A percentile compares a stretch with the other conserved stretches of the same genome.
phyloP scores from a whole-genome alignment of 2,329 filamentous ascomycete species.

The Talaromyces piceae region DNA sequence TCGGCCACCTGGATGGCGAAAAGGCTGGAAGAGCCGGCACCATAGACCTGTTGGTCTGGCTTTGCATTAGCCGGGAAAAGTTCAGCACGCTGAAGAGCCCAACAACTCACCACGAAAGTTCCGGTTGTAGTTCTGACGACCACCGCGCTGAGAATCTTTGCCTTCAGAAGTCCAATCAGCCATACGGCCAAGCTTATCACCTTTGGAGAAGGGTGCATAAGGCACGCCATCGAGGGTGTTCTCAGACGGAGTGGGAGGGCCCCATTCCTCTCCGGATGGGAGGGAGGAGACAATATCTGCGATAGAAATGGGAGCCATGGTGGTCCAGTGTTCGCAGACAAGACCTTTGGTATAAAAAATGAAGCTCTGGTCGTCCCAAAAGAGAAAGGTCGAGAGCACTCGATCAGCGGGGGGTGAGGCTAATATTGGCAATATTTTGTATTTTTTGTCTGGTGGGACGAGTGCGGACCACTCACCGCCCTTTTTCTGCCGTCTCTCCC shows the following conservation, averaged over 20 bases:
- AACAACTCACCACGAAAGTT: slow-evolving; percentile 71
- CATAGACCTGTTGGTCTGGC: slow-evolving; percentile 92
- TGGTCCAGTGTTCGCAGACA: slow-evolving; percentile 7
- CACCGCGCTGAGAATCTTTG: slow-evolving; percentile 65
- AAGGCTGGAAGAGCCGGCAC: slow-evolving; percentile 73
- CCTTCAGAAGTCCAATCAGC: slow-evolving; percentile 87
- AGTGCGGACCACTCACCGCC: slow-evolving; percentile 5
- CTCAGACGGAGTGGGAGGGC: slow-evolving; percentile 71
- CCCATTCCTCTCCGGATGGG: slow-evolving; percentile 76
- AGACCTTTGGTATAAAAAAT: not conserved
- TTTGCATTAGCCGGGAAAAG: slow-evolving; percentile 13
- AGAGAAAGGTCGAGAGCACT: slow-evolving; percentile 2
- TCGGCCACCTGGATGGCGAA: slow-evolving; percentile 90
- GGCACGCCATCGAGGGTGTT: slow-evolving; percentile 91
- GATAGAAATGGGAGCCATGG: slow-evolving; percentile 50
- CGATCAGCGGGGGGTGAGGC: not conserved
- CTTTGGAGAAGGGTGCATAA: slow-evolving; percentile 97
- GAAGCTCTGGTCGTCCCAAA: not conserved
- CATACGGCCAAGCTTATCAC: slow-evolving; percentile 98
- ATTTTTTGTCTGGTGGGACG: slow-evolving; percentile 10
- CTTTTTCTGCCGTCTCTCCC: slow-evolving; percentile 3
- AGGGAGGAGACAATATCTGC: slow-evolving; percentile 63
- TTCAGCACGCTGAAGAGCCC: not conserved
- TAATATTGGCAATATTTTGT: slow-evolving; percentile 10
- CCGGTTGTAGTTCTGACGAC: slow-evolving; percentile 81